phyloP scores from a whole-genome alignment of 345 rosid genomes.

The Eucalyptus regnans region DNA sequence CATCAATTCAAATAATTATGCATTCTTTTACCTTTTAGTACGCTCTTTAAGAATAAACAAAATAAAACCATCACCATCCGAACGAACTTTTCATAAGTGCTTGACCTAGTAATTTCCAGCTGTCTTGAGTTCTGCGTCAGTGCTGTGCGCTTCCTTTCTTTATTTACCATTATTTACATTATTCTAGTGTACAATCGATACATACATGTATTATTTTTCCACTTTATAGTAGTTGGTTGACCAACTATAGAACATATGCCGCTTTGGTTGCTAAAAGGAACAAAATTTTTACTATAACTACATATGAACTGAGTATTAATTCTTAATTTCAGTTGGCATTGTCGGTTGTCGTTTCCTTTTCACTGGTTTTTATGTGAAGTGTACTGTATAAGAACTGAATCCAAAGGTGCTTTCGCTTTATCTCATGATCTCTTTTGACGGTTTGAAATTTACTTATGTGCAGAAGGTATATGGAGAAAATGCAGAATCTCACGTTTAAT shows the following conservation, averaged over 20 bases:
- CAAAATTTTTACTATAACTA: not conserved
- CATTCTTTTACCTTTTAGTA: not conserved
- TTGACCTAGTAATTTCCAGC: not conserved
- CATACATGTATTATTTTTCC: not conserved
- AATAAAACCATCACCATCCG: not conserved
- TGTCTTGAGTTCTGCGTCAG: not conserved
- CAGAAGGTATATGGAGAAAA: constrained; percentile 53
- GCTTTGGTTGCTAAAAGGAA: not conserved
- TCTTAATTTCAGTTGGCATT: not conserved
- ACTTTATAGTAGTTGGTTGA: not conserved
- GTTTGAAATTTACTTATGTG: not conserved
- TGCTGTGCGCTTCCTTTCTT: not conserved
- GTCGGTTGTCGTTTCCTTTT: not conserved
- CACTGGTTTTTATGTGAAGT: not conserved
- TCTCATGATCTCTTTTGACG: not conserved
- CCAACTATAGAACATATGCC: not conserved
- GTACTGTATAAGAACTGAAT: not conserved
- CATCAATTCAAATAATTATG: not conserved
- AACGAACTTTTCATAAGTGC: not conserved
- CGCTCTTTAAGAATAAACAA: not conserved
- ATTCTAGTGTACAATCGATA: not conserved
- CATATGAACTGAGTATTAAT: not conserved
- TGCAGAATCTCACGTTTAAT: constrained; percentile 23
- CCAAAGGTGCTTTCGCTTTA: not conserved
- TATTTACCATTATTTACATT: not conserved